Percentiles rank a stretch among this genome's conserved stretches.
Conservation (phyloP, 192 early-diverging fungal genomes). For the Gonapodya prolifera region DNA sequence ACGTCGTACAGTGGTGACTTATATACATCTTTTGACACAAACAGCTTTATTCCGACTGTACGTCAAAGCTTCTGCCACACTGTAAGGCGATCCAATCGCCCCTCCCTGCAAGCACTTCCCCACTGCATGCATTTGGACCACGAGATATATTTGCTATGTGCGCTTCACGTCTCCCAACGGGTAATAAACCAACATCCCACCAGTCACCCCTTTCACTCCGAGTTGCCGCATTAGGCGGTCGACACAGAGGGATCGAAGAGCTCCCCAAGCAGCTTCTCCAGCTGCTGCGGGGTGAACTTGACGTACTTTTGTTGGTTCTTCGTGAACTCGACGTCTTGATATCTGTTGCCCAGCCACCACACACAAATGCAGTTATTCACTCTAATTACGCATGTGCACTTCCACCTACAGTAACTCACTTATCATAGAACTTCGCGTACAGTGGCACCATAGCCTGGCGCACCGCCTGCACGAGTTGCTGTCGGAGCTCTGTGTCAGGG, state of each 20-base stretch:
- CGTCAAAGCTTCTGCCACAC: too few species aligned
- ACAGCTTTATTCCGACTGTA: too few species aligned
- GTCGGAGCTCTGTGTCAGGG: constrained; percentile 63
- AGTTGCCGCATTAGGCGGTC: too few species aligned
- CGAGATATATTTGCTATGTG: too few species aligned
- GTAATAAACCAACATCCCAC: too few species aligned
- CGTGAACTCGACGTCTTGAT: constrained; percentile 57
- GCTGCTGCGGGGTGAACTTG: constrained; percentile 48
- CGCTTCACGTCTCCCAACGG: too few species aligned
- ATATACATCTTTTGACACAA: too few species aligned
- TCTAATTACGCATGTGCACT: not conserved
- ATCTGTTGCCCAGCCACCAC: constrained; percentile 17
- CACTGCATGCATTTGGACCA: too few species aligned
- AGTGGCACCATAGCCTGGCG: constrained; percentile 62
- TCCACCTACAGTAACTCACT: constrained; percentile 23
- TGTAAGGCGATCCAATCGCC: too few species aligned
- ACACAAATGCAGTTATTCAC: not conserved
- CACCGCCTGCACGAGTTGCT: constrained; percentile 54
- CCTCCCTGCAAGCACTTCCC: too few species aligned
- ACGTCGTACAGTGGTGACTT: too few species aligned
- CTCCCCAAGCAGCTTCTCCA: constrained; percentile 51
- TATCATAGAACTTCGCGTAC: constrained; percentile 62
- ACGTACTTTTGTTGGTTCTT: constrained; percentile 77
- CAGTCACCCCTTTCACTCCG: too few species aligned
- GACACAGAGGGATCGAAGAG: constrained; percentile 41